phyloP scores from a whole-genome alignment of 1,139 yeast genomes.

The Lodderomyces jiufengensis region DNA sequence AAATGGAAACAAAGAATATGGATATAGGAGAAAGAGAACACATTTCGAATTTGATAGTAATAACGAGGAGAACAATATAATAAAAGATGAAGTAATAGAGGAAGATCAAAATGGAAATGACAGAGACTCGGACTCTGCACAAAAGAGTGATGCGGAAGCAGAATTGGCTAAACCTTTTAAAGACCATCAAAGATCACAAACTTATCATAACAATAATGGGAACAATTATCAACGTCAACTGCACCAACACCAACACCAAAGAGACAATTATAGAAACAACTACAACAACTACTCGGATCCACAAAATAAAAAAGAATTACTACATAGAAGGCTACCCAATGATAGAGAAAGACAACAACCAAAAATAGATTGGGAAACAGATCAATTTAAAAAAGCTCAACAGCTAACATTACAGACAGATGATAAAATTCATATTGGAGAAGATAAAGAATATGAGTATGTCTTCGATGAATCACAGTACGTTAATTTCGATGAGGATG shows the following conservation, averaged over 20 bases:
- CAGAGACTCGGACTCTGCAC: background rate
- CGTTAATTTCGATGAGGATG: constrained; percentile 57
- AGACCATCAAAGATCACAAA: too few species aligned
- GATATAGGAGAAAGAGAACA: constrained; percentile 3
- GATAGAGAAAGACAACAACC: constrained; percentile 30
- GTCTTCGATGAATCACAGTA: constrained; percentile 80
- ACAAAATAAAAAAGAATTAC: constrained; percentile 47
- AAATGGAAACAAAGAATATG: background rate
- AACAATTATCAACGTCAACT: background rate
- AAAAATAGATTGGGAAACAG: constrained; percentile 56
- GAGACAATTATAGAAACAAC: too few species aligned
- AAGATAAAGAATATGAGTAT: constrained; percentile 59
- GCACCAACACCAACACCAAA: constrained; percentile 1
- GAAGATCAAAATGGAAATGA: constrained; percentile 1
- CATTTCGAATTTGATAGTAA: constrained; percentile 1
- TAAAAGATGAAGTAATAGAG: constrained; percentile 1
- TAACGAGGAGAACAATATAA: background rate
- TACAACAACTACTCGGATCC: too few species aligned
- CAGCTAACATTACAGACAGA: constrained; percentile 27
- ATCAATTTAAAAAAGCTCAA: constrained; percentile 54
- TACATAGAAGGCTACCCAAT: constrained; percentile 27
- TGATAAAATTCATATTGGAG: constrained; percentile 45
- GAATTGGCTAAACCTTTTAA: too few species aligned
- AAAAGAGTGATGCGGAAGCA: too few species aligned
- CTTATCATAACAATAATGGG: too few species aligned